phyloP scores from a whole-genome alignment of 768 basidiomycete species.

The Rubroboletus satanas region DNA sequence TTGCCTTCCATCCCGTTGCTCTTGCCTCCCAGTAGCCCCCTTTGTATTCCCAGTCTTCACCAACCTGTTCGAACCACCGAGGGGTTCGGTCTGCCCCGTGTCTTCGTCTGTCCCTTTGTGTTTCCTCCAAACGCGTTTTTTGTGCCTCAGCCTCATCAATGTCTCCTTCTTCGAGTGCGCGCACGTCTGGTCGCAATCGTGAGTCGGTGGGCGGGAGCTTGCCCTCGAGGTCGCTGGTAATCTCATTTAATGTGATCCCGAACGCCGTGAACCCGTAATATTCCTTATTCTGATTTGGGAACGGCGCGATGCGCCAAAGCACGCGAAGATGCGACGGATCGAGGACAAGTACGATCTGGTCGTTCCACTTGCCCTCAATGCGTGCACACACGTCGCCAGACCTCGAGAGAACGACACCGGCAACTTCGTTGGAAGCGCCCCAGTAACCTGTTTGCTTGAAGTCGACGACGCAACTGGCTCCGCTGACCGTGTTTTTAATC shows the following conservation, averaged over 20 bases:
- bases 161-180: constrained; percentile 76
- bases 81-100: constrained; percentile 57
- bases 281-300: constrained; percentile 64
- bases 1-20: constrained; percentile 57
- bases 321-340: constrained; percentile 67
- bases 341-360: constrained; percentile 65
- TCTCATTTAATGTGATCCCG: constrained; percentile 77
- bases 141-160: constrained; percentile 66
- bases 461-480: constrained; percentile 64
- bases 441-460: constrained; percentile 87
- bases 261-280: constrained; percentile 84
- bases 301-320: constrained; percentile 74
- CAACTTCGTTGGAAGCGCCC: constrained; percentile 71
- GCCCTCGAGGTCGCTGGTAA: constrained; percentile 59
- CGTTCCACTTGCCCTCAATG: constrained; percentile 91
- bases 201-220: constrained; percentile 80
- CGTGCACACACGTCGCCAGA: constrained; percentile 53
- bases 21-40: constrained; percentile 86
- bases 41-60: constrained; percentile 69
- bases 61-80: constrained; percentile 70
- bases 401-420: constrained; percentile 53
- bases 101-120: constrained; percentile 69
- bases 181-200: constrained; percentile 73
- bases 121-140: constrained; percentile 69
- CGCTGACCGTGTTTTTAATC: constrained; percentile 58